A percentile compares a stretch with the other conserved stretches of the same genome.
phyloP scores from a whole-genome alignment of 2,329 filamentous ascomycete genomes.

The Ophiostoma ips region DNA sequence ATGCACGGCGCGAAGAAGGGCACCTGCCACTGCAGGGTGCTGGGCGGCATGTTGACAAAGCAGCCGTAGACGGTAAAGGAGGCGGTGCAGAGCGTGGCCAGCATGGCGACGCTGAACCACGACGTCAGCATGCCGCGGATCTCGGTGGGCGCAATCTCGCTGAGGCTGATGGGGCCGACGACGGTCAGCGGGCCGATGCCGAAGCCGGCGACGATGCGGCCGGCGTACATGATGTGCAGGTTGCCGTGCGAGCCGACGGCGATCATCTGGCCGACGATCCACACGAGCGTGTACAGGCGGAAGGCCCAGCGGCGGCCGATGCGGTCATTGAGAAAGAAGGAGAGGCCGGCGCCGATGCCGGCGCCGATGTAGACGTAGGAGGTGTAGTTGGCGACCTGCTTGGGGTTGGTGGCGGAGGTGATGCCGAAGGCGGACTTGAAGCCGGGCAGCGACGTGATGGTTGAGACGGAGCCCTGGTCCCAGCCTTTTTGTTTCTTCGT shows the following conservation, averaged over 20 bases:
- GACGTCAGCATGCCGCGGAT: constrained; percentile 29
- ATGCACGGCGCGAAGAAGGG: constrained; percentile 20
- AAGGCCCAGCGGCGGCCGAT: constrained; percentile 28
- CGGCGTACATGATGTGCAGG: constrained; percentile 21
- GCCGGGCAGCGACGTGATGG: constrained; percentile 10
- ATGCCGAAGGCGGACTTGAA: constrained; percentile 9
- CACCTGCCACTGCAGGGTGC: constrained; percentile 18
- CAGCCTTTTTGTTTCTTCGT: neutral
- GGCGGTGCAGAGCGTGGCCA: constrained; percentile 20
- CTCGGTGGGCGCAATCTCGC: constrained; percentile 33
- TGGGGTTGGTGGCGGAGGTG: constrained; percentile 11
- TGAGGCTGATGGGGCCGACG: constrained; percentile 31
- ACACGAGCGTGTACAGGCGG: constrained; percentile 26
- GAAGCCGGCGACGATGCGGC: constrained; percentile 22
- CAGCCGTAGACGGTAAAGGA: constrained; percentile 24
- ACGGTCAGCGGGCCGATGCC: constrained; percentile 27
- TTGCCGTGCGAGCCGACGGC: constrained; percentile 18
- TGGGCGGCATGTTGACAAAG: constrained; percentile 18
- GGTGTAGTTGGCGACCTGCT: constrained; percentile 8
- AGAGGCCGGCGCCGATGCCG: constrained; percentile 2
- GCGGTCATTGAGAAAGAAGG: constrained; percentile 22
- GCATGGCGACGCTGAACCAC: constrained; percentile 27
- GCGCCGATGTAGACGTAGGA: constrained; percentile 10
- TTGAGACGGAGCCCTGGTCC: constrained; percentile 12
- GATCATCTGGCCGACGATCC: constrained; percentile 29